Base-by-base conservation (phyloP, 345 rosid species). In the Lepidium sativum region DNA sequence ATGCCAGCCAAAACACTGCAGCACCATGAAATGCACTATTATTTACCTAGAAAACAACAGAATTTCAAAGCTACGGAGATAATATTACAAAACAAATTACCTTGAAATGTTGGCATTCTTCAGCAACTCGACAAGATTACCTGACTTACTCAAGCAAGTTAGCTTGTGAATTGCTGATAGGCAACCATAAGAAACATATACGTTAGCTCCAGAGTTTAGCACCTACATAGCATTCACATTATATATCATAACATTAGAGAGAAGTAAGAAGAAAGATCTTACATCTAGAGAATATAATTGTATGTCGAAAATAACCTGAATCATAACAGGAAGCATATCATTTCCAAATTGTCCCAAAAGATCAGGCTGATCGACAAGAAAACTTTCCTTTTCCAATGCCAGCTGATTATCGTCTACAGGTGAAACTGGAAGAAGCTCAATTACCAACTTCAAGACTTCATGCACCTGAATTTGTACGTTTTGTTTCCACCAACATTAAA, bases 1-100 rank as follows among this genome's bases (percentile, higher is more conserved):
- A 89, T 86, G 4, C 96, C 99, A 61, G 95, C 96, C 81, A 92
- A 72, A 65, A 92, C 91, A 69, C 99, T 92, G 84, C 68, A 77
- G 63, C 60, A 74, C 63, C n/a, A 65, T 39, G 53, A 43, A 21
- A 21, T 48, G 44, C 43, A 65, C 23, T 57, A 74, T 60, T 68
- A 71, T 40, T 40, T 47, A 61, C 55, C 51, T 60, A 60, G 18
- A 60, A 25, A 57, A 42, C 32, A 78, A 52, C 62, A 48, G 13
- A 50, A 20, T 32, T 27, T 21, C 31, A 41, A 71, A 82, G 70
- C 35, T 44, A 25, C 27, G 12, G 49, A 8, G 60, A 61, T 13
- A 23, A 45, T 1, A 48, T 25, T 33, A 42, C 67, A 66, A 25
- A 43, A 10, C n/a, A 65, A 50, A 17, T 8, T 44, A 73, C 98